phyloP scores from a whole-genome alignment of 1,284 basidiomycete species.

The Austroboletus rostrupii region DNA sequence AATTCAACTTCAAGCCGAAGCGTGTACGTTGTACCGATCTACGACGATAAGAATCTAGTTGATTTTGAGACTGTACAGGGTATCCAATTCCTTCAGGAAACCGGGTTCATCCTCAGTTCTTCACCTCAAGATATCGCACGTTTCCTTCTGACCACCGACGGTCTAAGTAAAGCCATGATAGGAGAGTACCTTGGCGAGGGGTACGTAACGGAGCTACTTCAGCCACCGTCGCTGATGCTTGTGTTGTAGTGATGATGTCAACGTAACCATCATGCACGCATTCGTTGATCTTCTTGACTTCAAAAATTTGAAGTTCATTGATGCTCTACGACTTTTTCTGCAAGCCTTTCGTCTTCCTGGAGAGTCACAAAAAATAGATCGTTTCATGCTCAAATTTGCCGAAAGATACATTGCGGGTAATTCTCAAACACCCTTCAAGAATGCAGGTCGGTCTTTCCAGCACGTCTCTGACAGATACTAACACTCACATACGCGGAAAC shows the following conservation, averaged over 20 bases:
- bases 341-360: slow-evolving; percentile 95
- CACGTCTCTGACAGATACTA: slow-evolving; percentile 7
- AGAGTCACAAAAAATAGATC: slow-evolving; percentile 95
- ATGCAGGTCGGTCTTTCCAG: slow-evolving; percentile 51
- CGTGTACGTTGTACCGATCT: slow-evolving; percentile 44
- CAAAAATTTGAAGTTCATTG: slow-evolving; percentile 74
- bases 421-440: slow-evolving; percentile 75
- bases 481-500: background rate
- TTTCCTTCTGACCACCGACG: slow-evolving; percentile 89
- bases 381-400: slow-evolving; percentile 98
- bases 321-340: slow-evolving; percentile 83
- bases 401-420: slow-evolving; percentile 92
- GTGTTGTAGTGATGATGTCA: slow-evolving; percentile 68
- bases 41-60: background rate
- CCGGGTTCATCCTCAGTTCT: slow-evolving; percentile 81
- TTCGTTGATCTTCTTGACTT: slow-evolving; percentile 93
- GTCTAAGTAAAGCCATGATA: slow-evolving; percentile 92
- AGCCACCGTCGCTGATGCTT: slow-evolving; percentile 8
- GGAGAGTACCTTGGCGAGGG: slow-evolving; percentile 98
- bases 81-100: slow-evolving; percentile 84
- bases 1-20: slow-evolving; percentile 99
- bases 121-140: slow-evolving; percentile 80
- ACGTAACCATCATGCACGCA: slow-evolving; percentile 92
- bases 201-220: slow-evolving; percentile 42
- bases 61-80: slow-evolving; percentile 49